Evolutionary conservation across 768 basidiomycete species (phyloP).

Genomic region (Tylopilus sp.): DNA sequence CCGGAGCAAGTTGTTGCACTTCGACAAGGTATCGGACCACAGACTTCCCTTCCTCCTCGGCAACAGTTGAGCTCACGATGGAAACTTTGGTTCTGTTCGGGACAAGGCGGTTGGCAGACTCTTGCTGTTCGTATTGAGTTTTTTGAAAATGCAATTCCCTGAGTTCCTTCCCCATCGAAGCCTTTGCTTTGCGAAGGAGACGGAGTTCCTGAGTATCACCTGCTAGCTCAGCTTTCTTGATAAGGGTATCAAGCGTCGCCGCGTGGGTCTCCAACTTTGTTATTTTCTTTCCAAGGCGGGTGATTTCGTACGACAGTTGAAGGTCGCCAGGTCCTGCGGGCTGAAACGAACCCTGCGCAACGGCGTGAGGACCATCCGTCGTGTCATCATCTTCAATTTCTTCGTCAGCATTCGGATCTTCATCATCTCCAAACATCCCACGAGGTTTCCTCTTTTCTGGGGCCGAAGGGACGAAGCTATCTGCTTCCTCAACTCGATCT

Average conservation of each 20-base stretch:
- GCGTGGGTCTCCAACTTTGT: constrained; percentile 77
- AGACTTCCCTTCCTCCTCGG: constrained; percentile 83
- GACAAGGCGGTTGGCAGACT: constrained; percentile 81
- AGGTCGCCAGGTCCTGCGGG: constrained; percentile 88
- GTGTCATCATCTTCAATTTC: constrained; percentile 44
- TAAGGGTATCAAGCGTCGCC: constrained; percentile 77
- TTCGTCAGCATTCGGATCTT: constrained; percentile 39
- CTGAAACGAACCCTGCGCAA: constrained; percentile 54
- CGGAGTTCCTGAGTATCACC: constrained; percentile 85
- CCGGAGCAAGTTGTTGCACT: constrained; percentile 80
- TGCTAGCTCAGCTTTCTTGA: constrained; percentile 92
- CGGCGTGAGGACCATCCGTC: constrained; percentile 19
- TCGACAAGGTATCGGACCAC: constrained; percentile 92
- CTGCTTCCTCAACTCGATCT: constrained; percentile 6
- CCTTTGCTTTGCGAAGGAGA: constrained; percentile 77
- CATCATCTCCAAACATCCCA: constrained; percentile 39
- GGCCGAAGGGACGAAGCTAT: constrained; percentile 1
- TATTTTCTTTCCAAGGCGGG: constrained; percentile 72
- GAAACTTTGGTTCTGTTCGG: constrained; percentile 82
- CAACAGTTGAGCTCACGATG: constrained; percentile 79
- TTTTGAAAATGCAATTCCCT: constrained; percentile 87
- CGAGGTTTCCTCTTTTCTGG: constrained; percentile 15
- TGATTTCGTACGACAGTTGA: constrained; percentile 83
- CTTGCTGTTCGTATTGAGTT: constrained; percentile 91
- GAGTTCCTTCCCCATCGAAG: constrained; percentile 77